These are phyloP conservation scores for Neurospora hispaniola DNA, from an alignment of 495 filamentous ascomycete species.

Conservation along the genomic window DNA sequence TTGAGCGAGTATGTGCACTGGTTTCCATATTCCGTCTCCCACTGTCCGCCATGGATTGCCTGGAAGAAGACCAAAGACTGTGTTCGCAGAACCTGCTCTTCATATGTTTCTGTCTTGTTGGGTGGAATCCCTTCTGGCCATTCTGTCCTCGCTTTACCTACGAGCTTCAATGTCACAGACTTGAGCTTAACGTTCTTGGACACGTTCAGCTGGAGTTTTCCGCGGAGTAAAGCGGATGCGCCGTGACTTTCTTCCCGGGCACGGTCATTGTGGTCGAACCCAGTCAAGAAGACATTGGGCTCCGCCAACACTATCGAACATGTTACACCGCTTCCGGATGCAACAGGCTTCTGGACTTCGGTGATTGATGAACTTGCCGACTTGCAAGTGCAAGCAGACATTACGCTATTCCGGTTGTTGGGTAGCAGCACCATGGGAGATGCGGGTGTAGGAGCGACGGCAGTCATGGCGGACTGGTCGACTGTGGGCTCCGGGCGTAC, in stretches of 20 bases:
- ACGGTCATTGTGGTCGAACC: constrained; percentile 74
- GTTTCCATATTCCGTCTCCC: constrained; percentile 51
- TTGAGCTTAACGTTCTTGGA: constrained; percentile 91
- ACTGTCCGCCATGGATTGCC: constrained; percentile 45
- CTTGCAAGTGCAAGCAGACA: constrained; percentile 14
- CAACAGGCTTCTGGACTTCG: constrained; percentile 55
- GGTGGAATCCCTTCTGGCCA: constrained; percentile 98
- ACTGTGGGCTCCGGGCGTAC: neutral
- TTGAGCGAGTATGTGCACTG: constrained; percentile 38
- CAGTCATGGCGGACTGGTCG: constrained; percentile 16
- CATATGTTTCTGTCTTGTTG: constrained; percentile 69
- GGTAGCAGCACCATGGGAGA: constrained; percentile 11
- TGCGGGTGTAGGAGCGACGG: constrained; percentile 10
- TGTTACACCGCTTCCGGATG: constrained; percentile 59
- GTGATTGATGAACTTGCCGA: constrained; percentile 27
- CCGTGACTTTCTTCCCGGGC: constrained; percentile 42
- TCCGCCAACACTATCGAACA: constrained; percentile 75
- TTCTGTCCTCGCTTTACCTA: constrained; percentile 77
- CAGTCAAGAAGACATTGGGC: constrained; percentile 79
- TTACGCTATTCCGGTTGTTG: constrained; percentile 31
- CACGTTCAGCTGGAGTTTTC: constrained; percentile 70
- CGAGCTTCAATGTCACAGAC: constrained; percentile 78
- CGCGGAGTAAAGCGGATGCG: constrained; percentile 72
- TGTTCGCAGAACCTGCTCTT: constrained; percentile 66
- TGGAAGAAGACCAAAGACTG: constrained; percentile 80